A percentile compares a stretch with the other conserved stretches of the same genome.
Evolutionary conservation across 495 filamentous ascomycete genomes (phyloP).

Genomic region (Aspergillus coremiiformis): DNA sequence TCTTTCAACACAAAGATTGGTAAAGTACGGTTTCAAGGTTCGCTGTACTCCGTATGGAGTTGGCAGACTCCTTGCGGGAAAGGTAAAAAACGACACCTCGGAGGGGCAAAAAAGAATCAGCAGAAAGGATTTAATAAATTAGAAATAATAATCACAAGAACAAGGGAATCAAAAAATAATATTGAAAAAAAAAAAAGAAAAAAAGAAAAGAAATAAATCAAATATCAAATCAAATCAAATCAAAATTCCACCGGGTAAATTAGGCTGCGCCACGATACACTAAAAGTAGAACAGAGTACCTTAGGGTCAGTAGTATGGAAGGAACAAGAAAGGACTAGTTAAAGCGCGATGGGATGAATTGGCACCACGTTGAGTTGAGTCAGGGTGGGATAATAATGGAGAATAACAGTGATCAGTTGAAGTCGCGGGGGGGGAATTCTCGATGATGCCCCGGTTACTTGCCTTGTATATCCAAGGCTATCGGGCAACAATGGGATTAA

Average conservation of each 20-base stretch:
- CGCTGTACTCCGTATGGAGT: too few relatives aligned
- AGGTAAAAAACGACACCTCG: too few relatives aligned
- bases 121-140: background rate
- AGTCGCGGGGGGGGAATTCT: constrained; percentile 9
- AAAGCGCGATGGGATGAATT: background rate
- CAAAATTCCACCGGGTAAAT: background rate
- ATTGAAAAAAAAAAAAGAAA: background rate
- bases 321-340: background rate
- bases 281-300: constrained; percentile 11
- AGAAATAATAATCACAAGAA: background rate
- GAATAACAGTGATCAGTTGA: background rate
- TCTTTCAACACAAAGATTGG: background rate
- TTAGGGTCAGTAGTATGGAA: background rate
- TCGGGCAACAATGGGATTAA: constrained; percentile 1
- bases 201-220: too few relatives aligned
- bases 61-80: background rate
- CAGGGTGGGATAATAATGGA: constrained; percentile 6
- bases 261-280: constrained; percentile 7
- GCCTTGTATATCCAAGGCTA: constrained; percentile 1
- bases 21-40: background rate
- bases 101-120: background rate
- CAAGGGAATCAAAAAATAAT: background rate
- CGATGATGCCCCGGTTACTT: constrained; percentile 13
- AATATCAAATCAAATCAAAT: too few relatives aligned
- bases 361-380: constrained; percentile 12